Evolutionary conservation across 192 early-diverging fungal genomes (phyloP), one percentile per base, ranked within the genome.

Genomic region (Backusella parvicylindrica): DNA sequence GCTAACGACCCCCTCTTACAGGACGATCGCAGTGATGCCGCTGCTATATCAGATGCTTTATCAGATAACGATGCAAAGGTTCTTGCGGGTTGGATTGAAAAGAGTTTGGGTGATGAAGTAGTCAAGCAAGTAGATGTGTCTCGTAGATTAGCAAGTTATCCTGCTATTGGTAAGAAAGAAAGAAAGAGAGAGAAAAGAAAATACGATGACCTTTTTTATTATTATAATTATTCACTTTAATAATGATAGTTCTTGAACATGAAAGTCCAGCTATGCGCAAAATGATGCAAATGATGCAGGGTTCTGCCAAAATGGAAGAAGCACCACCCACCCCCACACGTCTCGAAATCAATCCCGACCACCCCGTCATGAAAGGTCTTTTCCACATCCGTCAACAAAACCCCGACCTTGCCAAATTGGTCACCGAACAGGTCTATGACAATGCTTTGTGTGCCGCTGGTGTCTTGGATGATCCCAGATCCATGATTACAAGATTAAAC

Each of bases 401-500:
- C 72, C 88, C 89, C 32, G 86, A 80, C 16, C 84, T 93, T 68
- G 92, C 93, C 49, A 89, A 82, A 56, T 86, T 90, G 79, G 79
- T 93, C 18, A 87, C 90, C 9, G 82, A 88, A 77, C 93, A 94
- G 83, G 79, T 88, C 16, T 88, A 88, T 49, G 92, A 94, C 78
- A 94, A 94, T 69, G 93, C 93, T 3, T 77, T 92, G 15, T 89
- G 92, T 80, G 89, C 92, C 11, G 93, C 93, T 0, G 92, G 91
- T 73, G 88, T 93, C 28, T 71, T 94, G 77, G 91, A 92, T 64
- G 92, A 94, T 60, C 93, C 93, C 26, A 83, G 91, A 40, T 86
- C 89, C 3, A 94, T 94, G 91, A 79, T 93, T 49, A 91, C 87
- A 79, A 88, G 91, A 23, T 82, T 94, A 40, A 94, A 94, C 76